These are phyloP conservation scores for Phlyctochytrium planicorne DNA, from an alignment of 192 early-diverging fungal genomes.

Conservation along the genomic window DNA sequence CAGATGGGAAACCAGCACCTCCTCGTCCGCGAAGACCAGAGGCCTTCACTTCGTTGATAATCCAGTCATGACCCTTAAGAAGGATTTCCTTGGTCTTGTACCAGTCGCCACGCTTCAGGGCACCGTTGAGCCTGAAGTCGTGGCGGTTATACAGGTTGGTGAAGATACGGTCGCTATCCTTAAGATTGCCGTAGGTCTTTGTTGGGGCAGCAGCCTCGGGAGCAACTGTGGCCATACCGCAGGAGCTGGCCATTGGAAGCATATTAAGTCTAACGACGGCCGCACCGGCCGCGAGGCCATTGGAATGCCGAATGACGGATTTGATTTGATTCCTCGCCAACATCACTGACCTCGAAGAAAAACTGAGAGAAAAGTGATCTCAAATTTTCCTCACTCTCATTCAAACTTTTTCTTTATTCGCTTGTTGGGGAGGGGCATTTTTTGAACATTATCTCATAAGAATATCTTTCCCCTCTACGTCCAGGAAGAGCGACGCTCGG, in stretches of 20 bases:
- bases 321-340: no score
- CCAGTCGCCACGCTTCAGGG: constrained; percentile 96
- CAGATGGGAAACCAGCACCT: constrained; percentile 97
- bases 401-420: no score
- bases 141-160: constrained; percentile 95
- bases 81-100: constrained; percentile 98
- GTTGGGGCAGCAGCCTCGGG: constrained; percentile 11
- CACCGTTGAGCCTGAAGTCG: constrained; percentile 86
- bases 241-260: no score
- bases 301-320: no score
- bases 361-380: no score
- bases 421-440: no score
- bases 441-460: constrained; percentile 69
- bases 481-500: constrained; percentile 55
- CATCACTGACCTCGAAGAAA: no score
- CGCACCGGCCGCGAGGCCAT: no score
- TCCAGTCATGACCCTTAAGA: constrained; percentile 95
- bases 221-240: constrained; percentile 28
- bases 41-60: constrained; percentile 95
- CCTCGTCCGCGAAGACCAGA: constrained; percentile 89
- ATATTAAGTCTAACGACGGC: no score
- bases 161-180: constrained; percentile 95
- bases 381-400: no score
- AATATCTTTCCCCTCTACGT: constrained; percentile 51
- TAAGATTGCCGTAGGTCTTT: constrained; percentile 53